Conservation (phyloP, 305 asterid species). For the Fraxinus albicans region DNA sequence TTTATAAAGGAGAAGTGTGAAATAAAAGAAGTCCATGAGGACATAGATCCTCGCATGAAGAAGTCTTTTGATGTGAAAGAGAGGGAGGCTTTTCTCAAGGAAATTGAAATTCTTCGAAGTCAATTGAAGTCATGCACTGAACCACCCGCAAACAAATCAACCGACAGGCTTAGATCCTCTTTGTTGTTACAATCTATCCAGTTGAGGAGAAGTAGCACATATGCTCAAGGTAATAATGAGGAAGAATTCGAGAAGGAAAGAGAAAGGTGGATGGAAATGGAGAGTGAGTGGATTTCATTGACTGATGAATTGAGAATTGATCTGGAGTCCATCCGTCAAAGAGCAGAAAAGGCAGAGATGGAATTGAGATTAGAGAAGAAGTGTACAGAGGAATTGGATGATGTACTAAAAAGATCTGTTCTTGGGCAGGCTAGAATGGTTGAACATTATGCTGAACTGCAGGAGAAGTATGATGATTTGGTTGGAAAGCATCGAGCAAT, state of each 20-base stretch:
- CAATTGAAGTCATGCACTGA: constrained; percentile 54
- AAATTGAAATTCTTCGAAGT: constrained; percentile 58
- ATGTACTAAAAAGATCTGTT: constrained; percentile 73
- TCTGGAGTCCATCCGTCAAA: constrained; percentile 62
- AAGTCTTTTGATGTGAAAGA: constrained; percentile 48
- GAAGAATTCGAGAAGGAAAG: constrained; percentile 88
- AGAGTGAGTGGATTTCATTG: constrained; percentile 90
- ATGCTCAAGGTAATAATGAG: constrained; percentile 34
- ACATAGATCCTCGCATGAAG: constrained; percentile 15
- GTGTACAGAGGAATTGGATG: constrained; percentile 80
- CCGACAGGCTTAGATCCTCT: constrained; percentile 67
- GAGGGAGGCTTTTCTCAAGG: constrained; percentile 65
- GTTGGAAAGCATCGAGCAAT: constrained; percentile 60
- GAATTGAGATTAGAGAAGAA: constrained; percentile 76
- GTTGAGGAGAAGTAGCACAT: constrained; percentile 58
- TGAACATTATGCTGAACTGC: constrained; percentile 84
- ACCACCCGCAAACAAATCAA: constrained; percentile 53
- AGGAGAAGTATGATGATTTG: constrained; percentile 79
- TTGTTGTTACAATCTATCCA: constrained; percentile 79
- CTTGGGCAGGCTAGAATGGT: constrained; percentile 77
- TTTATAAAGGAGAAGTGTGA: constrained; percentile 52
- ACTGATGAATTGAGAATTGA: constrained; percentile 91
- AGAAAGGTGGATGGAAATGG: constrained; percentile 89
- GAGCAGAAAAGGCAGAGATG: constrained; percentile 72
- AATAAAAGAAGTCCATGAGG: constrained; percentile 48